These are phyloP conservation scores for Lasiosphaeris hirsuta DNA, from an alignment of 495 filamentous ascomycete species.

Conservation along the genomic window DNA sequence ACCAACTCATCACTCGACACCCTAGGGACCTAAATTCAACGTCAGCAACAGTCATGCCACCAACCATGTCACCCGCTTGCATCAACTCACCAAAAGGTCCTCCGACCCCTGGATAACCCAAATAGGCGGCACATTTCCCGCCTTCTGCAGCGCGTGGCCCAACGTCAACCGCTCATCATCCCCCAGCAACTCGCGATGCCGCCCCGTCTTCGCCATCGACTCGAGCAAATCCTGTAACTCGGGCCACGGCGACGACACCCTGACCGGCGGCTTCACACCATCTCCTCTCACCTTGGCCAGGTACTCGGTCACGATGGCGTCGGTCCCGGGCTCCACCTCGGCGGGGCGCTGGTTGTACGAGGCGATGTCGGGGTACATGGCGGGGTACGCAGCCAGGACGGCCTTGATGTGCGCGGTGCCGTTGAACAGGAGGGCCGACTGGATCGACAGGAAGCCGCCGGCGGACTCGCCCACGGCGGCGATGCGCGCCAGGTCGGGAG, in stretches of 20 bases:
- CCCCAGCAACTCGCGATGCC: conserved; percentile 14
- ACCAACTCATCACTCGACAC: conserved; percentile 19
- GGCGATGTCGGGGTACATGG: conserved; percentile 14
- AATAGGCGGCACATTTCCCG: conserved; percentile 8
- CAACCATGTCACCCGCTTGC: neutral
- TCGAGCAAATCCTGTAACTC: neutral
- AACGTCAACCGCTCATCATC: conserved; percentile 11
- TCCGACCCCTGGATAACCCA: conserved; percentile 23
- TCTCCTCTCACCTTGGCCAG: neutral
- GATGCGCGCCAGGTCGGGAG: conserved; percentile 10
- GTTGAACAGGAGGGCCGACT: conserved; percentile 27
- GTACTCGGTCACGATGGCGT: conserved; percentile 10
- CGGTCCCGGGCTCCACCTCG: neutral
- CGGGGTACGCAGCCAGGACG: conserved; percentile 17
- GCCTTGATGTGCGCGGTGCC: conserved; percentile 9
- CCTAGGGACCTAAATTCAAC: conserved; percentile 1
- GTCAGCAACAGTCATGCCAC: neutral
- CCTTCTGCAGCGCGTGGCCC: conserved; percentile 6
- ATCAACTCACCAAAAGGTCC: conserved; percentile 14
- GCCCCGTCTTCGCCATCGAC: conserved; percentile 3
- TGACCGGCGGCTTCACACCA: neutral
- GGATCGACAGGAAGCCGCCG: conserved; percentile 38
- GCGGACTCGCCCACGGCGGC: conserved; percentile 31
- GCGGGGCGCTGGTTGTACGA: neutral
- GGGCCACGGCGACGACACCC: conserved; percentile 9